Evolutionary conservation across 257 asterid genomes (phyloP).

Genomic region (Eucommia ulmoides): DNA sequence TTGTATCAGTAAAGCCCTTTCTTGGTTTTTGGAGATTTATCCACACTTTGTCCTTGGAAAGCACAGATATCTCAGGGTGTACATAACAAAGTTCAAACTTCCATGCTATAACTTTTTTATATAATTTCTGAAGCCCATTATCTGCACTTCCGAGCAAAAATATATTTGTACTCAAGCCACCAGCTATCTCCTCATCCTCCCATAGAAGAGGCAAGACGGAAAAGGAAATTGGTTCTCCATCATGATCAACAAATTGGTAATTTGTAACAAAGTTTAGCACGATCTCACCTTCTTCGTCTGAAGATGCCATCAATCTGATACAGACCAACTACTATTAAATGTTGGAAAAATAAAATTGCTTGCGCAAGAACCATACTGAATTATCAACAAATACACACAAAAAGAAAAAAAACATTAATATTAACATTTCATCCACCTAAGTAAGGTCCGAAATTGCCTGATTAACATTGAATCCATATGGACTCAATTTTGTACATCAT

Average conservation of each 20-base stretch:
- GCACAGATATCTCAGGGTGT: constrained; percentile 62
- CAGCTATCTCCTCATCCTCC: constrained; percentile 18
- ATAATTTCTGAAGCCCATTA: constrained; percentile 51
- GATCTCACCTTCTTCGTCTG: constrained; percentile 64
- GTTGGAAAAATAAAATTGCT: too few species aligned
- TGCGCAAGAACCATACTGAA: too few species aligned
- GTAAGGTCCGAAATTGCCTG: too few species aligned
- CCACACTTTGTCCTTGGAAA: constrained; percentile 53
- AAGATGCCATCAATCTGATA: constrained; percentile 71
- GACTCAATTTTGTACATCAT: too few species aligned
- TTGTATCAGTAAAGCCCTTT: constrained; percentile 29
- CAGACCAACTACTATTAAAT: too few species aligned
- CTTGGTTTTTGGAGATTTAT: constrained; percentile 69
- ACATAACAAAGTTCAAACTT: constrained; percentile 36
- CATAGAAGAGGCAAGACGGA: constrained; percentile 42
- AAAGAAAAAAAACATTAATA: too few species aligned
- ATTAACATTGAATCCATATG: too few species aligned
- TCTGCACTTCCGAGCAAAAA: constrained; percentile 54
- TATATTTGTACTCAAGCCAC: constrained; percentile 20
- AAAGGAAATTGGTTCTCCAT: constrained; percentile 42
- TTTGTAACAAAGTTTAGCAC: constrained; percentile 32
- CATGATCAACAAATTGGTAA: constrained; percentile 33
- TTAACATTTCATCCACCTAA: too few species aligned
- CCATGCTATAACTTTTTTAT: constrained; percentile 64
- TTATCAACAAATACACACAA: too few species aligned